Conservation (phyloP, 768 basidiomycete genomes). For the Boletus sensibilis region DNA sequence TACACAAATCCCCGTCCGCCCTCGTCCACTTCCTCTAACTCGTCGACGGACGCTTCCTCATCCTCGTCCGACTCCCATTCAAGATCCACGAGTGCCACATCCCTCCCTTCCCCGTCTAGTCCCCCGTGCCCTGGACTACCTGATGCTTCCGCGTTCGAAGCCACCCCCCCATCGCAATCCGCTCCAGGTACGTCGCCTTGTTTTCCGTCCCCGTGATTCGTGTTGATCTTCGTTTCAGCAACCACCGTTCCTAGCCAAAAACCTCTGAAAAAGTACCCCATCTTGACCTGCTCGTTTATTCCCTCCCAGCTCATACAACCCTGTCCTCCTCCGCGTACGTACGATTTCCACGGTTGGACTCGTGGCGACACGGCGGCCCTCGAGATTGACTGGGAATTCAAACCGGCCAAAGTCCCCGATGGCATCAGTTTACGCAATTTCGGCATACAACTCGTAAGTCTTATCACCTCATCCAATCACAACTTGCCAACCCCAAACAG, state of each 20-base stretch:
- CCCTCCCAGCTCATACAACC: constrained; percentile 44
- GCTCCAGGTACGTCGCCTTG: background rate
- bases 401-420: constrained; percentile 70
- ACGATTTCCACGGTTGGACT: constrained; percentile 22
- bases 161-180: background rate
- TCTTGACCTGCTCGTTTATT: constrained; percentile 53
- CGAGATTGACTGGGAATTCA: constrained; percentile 57
- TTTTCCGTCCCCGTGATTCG: background rate
- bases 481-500: constrained; percentile 37
- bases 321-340: constrained; percentile 17
- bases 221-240: constrained; percentile 10
- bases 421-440: constrained; percentile 86
- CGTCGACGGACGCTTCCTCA: constrained; percentile 24
- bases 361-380: constrained; percentile 14
- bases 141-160: constrained; percentile 6
- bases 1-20: background rate
- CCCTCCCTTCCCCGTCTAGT: constrained; percentile 29
- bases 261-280: constrained; percentile 25
- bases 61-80: constrained; percentile 24
- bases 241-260: constrained; percentile 6
- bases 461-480: background rate
- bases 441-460: constrained; percentile 81
- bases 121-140: constrained; percentile 7
- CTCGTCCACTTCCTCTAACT: constrained; percentile 28
- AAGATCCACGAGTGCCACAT: constrained; percentile 27